Percentiles rank a stretch among this genome's conserved stretches.
Evolutionary conservation across 768 basidiomycete species (phyloP).

Genomic region (Phanerochaete carnosa): DNA sequence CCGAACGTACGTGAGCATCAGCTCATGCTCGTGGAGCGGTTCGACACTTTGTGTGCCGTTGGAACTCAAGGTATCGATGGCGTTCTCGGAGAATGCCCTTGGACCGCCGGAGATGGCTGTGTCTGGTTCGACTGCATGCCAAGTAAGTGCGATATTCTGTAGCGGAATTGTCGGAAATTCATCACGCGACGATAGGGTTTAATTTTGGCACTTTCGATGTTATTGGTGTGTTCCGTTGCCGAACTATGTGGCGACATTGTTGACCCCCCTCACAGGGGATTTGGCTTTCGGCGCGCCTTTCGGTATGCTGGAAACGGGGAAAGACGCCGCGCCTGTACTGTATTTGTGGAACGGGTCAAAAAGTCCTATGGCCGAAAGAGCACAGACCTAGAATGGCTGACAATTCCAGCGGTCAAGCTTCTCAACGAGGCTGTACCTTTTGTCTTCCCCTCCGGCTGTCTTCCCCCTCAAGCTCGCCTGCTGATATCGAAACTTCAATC

Average conservation of each 20-base stretch:
- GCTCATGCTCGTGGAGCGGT: slow-evolving; percentile 55
- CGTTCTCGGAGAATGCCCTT: slow-evolving; percentile 48
- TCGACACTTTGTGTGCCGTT: slow-evolving; percentile 61
- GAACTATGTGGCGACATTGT: background rate
- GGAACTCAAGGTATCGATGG: slow-evolving; percentile 53
- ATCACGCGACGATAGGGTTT: slow-evolving; percentile 31
- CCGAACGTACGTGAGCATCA: slow-evolving; percentile 65
- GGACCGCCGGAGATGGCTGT: slow-evolving; percentile 51
- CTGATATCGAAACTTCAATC: background rate
- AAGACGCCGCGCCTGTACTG: slow-evolving; percentile 67
- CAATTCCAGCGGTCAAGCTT: slow-evolving; percentile 3
- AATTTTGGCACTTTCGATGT: slow-evolving; percentile 64
- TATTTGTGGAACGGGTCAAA: slow-evolving; percentile 48
- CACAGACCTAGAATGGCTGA: background rate
- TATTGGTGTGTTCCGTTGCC: slow-evolving; percentile 41
- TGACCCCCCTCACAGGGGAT: slow-evolving; percentile 53
- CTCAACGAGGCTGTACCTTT: background rate
- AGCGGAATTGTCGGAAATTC: background rate
- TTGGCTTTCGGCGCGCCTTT: slow-evolving; percentile 83
- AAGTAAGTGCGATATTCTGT: slow-evolving; percentile 39
- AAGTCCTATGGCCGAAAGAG: slow-evolving; percentile 45
- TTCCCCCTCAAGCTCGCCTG: slow-evolving; percentile 4
- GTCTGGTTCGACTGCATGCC: slow-evolving; percentile 69
- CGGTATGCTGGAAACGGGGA: slow-evolving; percentile 73
- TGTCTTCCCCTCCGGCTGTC: background rate